Evolutionary conservation across 306 rosid genomes (phyloP), one percentile per base, ranked within the genome.

Genomic region (Rubus idaeus): DNA sequence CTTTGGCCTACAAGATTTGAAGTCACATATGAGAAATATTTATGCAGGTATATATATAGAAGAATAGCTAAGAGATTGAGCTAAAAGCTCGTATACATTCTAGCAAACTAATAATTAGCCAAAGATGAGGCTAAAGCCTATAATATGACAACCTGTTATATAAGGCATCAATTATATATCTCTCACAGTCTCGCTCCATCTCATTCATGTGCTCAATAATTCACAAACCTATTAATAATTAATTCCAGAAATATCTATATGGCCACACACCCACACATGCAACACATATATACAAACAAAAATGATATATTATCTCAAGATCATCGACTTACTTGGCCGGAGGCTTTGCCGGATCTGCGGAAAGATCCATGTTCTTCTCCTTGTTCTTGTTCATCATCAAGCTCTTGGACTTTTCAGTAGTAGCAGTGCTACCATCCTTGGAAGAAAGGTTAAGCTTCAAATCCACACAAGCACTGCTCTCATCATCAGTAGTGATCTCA

Each of bases 261-360:
- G 16, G 30, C 37, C 70, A 40, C 49, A 64, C 14, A 64, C 14
- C 5, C 69, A 64, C 41, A 66, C 45, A 76, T 65, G 39, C n/a
- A 39, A 30, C 16, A 20, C 30, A 13, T 12, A 14, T 3, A 30
- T 8, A 50, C 4, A 49, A 50, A 74, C n/a, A 64, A 35, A 68
- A 47, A 39, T 4, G 23, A 65, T 40, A 62, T 40, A 65, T 39
- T 40, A 62, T 61, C 11, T 14, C 8, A 23, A 6, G 21, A 45
- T 45, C 39, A 66, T 14, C n/a, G 2, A 83, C 81, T 85, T 89
- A 95, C 98, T 92, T 95, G 79, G 96, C 86, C 1, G 97, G 92
- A 86, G 90, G 98, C 66, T 86, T 94, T 53, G 91, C 77, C 0
- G 93, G 91, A 84, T 91, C 91, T 16, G 96, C 75, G 26, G 89